phyloP scores from a whole-genome alignment of 2,329 filamentous ascomycete species.

The Stagonosporopsis cucurbitacearum region DNA sequence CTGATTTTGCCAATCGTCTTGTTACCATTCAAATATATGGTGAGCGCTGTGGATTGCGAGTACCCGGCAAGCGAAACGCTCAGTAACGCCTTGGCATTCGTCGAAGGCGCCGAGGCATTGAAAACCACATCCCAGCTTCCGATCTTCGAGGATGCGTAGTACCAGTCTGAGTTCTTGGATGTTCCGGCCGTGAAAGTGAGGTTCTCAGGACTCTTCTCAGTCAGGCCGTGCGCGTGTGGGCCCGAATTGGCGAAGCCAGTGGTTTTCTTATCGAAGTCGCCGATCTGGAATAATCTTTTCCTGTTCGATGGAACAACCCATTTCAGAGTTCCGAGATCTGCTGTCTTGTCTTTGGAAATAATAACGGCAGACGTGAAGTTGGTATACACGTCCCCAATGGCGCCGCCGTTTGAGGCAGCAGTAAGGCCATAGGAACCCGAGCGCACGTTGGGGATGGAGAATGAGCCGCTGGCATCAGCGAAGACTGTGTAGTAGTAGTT shows the following conservation, averaged over 20 bases:
- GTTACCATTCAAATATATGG: slow-evolving; percentile 45
- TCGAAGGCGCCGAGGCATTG: slow-evolving; percentile 29
- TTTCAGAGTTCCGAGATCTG: slow-evolving; percentile 42
- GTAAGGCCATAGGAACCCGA: slow-evolving; percentile 52
- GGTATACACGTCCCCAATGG: slow-evolving; percentile 54
- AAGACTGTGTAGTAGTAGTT: slow-evolving; percentile 56
- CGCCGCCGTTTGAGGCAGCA: slow-evolving; percentile 55
- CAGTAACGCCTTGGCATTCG: slow-evolving; percentile 40
- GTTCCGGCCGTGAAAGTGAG: slow-evolving; percentile 51
- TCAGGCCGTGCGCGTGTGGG: slow-evolving; percentile 51
- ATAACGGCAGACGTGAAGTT: slow-evolving; percentile 47
- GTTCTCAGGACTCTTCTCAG: slow-evolving; percentile 51
- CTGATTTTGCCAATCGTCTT: slow-evolving; percentile 45
- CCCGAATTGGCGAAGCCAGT: slow-evolving; percentile 53
- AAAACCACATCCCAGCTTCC: slow-evolving; percentile 31
- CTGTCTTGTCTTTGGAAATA: slow-evolving; percentile 37
- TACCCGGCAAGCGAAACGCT: slow-evolving; percentile 53
- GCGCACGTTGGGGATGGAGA: slow-evolving; percentile 52
- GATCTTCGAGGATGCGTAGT: slow-evolving; percentile 50
- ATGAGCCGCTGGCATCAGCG: slow-evolving; percentile 49
- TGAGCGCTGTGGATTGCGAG: slow-evolving; percentile 45
- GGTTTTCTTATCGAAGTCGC: slow-evolving; percentile 53
- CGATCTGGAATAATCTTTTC: slow-evolving; percentile 53
- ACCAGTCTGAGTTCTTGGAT: slow-evolving; percentile 49
- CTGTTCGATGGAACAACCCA: slow-evolving; percentile 48